These are phyloP conservation scores for Hsuehochloa calcarea DNA, from an alignment of 176 grass and related monocot species.

Conservation along the genomic window DNA sequence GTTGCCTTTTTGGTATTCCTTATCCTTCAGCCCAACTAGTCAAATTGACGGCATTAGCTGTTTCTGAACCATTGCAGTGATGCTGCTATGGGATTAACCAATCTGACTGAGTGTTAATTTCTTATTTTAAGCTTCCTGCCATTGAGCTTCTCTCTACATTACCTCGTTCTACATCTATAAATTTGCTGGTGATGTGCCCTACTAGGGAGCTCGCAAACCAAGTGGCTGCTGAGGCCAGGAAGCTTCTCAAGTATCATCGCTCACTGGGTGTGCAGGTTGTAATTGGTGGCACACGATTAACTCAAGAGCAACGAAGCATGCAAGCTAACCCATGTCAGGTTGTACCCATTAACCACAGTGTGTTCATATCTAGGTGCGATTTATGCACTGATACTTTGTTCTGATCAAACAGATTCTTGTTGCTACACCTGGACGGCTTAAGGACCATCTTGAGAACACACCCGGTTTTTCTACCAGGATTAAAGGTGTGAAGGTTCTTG, in stretches of 20 bases:
- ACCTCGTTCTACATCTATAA: conserved; percentile 66
- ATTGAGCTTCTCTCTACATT: conserved; percentile 80
- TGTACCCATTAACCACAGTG: conserved; percentile 26
- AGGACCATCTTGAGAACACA: conserved; percentile 95
- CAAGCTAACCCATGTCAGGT: conserved; percentile 83
- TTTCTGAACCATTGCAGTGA: conserved; percentile 10
- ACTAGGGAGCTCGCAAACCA: conserved; percentile 92
- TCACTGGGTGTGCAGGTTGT: conserved; percentile 80
- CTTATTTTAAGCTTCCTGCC: conserved; percentile 81
- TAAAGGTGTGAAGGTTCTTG: conserved; percentile 81
- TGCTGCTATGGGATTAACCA: conserved; percentile 1
- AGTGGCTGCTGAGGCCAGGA: conserved; percentile 79
- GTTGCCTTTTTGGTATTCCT: conserved; percentile 92
- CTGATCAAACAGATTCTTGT: conserved; percentile 70
- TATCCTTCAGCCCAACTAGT: conserved; percentile 11
- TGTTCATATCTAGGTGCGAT: conserved; percentile 7
- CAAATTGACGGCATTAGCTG: conserved; percentile 17
- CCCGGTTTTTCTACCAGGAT: conserved; percentile 72
- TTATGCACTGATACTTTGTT: conserved; percentile 28
- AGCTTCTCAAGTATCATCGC: conserved; percentile 87
- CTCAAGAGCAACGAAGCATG: conserved; percentile 77
- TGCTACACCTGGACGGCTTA: conserved; percentile 88
- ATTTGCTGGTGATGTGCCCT: conserved; percentile 83
- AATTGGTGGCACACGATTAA: conserved; percentile 79
- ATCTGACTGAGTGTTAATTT: conserved; percentile 33